Conservation (phyloP, 257 asterid species). For the Ophiorrhiza pumila region DNA sequence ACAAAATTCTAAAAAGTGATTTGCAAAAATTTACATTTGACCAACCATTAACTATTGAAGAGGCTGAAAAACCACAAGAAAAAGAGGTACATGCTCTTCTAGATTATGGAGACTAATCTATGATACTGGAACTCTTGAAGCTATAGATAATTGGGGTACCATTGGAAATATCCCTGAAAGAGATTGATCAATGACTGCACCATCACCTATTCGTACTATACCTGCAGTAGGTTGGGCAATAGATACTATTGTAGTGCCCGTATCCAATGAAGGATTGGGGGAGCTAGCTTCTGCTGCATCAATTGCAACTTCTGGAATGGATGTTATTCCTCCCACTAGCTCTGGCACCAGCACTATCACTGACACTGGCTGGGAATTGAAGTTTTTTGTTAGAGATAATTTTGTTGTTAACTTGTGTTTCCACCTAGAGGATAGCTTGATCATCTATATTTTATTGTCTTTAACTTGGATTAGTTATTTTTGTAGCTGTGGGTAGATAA, state of each 20-base stretch:
- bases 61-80: constrained; percentile 30
- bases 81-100: constrained; percentile 25
- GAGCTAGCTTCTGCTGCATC: constrained; percentile 52
- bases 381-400: neutral
- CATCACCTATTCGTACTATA: constrained; percentile 12
- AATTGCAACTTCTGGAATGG: constrained; percentile 22
- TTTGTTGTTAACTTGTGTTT: neutral
- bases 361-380: neutral
- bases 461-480: neutral
- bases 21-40: no score
- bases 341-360: no score
- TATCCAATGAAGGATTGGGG: constrained; percentile 48
- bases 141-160: constrained; percentile 23
- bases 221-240: constrained; percentile 18
- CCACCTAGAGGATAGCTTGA: neutral
- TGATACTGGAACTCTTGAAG: constrained; percentile 21
- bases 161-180: constrained; percentile 21
- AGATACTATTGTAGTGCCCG: constrained; percentile 14
- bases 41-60: no score
- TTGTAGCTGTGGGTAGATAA: constrained; percentile 12
- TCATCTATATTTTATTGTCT: constrained; percentile 1
- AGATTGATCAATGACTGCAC: constrained; percentile 21
- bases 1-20: no score
- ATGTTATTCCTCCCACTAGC: neutral
- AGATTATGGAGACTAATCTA: constrained; percentile 24